phyloP scores from a whole-genome alignment of 1,139 yeast genomes.

The Yamadazyma oceani region DNA sequence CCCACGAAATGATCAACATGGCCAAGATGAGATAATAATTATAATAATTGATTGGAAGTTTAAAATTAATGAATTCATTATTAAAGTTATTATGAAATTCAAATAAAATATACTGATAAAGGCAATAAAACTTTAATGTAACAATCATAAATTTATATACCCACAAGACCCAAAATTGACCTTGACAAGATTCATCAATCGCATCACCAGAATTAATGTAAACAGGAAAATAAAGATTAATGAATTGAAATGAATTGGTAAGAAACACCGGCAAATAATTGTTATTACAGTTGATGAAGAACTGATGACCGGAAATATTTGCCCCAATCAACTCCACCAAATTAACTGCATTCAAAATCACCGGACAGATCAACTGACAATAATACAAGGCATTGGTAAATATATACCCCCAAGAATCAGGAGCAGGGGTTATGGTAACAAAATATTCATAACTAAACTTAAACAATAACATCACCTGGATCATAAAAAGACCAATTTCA shows the following conservation, averaged over 20 bases:
- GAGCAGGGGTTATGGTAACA: background rate
- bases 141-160: conserved; percentile 19
- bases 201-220: conserved; percentile 3
- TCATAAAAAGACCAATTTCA: conserved; percentile 1
- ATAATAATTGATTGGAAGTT: conserved; percentile 1
- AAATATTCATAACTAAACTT: background rate
- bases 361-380: conserved; percentile 10
- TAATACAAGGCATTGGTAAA: conserved; percentile 4
- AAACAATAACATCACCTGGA: conserved; percentile 18
- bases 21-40: conserved; percentile 7
- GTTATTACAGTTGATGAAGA: conserved; percentile 20
- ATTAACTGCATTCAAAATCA: conserved; percentile 7
- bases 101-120: conserved; percentile 21
- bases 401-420: background rate
- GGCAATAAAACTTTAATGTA: conserved; percentile 27
- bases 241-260: conserved; percentile 26
- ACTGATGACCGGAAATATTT: conserved; percentile 1
- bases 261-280: conserved; percentile 29
- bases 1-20: conserved; percentile 4
- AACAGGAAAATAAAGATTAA: conserved; percentile 20
- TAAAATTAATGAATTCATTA: conserved; percentile 6
- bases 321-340: conserved; percentile 4
- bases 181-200: background rate
- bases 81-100: conserved; percentile 13
- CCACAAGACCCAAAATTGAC: conserved; percentile 2